Base-by-base conservation (phyloP, 75 land plant species). In the Azolla pinnata region DNA sequence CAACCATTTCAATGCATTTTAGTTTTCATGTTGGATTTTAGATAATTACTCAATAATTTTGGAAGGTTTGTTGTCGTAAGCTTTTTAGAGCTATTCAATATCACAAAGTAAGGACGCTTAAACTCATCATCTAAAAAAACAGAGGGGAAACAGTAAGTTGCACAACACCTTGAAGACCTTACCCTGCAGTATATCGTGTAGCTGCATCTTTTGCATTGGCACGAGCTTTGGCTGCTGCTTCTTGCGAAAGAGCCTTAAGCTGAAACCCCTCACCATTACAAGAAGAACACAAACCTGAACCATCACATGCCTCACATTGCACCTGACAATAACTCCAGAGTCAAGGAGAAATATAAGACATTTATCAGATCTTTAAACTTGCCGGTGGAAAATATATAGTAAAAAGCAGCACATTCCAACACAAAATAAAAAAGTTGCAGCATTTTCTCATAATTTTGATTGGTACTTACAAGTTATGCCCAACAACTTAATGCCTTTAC, bases 191-290 rank as follows among this genome's bases (percentile, higher is more conserved):
- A 61, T 79, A 86, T 62, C 97, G 80, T 40, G 97, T 90, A 51
- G 97, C 97, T 63, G 68, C 71, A 68, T 83, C 80, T 52, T 73
- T 79, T 23, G 97, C 90, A 40, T 59, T 69, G 68, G 73, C 10
- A 60, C 97, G 79, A 29, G 97, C 97, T 69, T 56, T 79, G 10
- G 78, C 83, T 58, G 83, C 83, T 69, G 75, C 76, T 55, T 75
- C 77, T 17, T 75, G 69, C 5, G 85, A 74, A 54, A 81, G 56
- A 54, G 63, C 81, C 67, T 86, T 90, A 8, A 77, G 79, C 52
- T 78, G 60, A 58, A 86, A 90, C 18, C 97, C 97, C 58, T 90
- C 97, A 21, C 97, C 97, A 32, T 81, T 86, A 67, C 97, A 90
- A 45, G 77, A 79, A 20, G 87, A 29, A 57, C 97, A 90, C 28